Conservation (phyloP, 2,329 filamentous ascomycete species). For the Colletotrichum sidae region DNA sequence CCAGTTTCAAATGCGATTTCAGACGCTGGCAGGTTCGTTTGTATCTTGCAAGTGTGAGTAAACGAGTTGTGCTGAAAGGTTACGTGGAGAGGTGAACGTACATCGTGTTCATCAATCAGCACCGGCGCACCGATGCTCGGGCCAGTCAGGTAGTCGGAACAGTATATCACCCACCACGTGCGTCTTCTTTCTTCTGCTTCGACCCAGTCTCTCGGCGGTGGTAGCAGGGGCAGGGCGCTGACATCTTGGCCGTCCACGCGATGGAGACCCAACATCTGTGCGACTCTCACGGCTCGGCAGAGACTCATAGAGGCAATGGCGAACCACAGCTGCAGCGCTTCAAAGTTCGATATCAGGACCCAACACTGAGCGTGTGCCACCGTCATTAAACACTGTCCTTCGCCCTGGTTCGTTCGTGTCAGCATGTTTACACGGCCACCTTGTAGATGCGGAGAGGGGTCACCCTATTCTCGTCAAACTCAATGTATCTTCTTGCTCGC, state of each 20-base stretch:
- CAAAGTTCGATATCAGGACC: constrained; percentile 69
- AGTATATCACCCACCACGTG: constrained; percentile 76
- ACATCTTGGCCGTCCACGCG: constrained; percentile 68
- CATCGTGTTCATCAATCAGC: constrained; percentile 73
- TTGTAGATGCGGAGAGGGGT: no score
- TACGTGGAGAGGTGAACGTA: constrained; percentile 4
- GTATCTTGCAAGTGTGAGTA: constrained; percentile 49
- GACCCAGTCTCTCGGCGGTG: constrained; percentile 73
- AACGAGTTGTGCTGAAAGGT: neutral
- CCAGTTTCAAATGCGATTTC: constrained; percentile 71
- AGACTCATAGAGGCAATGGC: constrained; percentile 75
- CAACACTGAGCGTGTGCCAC: constrained; percentile 72
- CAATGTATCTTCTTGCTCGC: constrained; percentile 37
- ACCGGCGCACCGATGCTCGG: constrained; percentile 76
- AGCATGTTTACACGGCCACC: no score
- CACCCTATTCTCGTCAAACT: constrained; percentile 39
- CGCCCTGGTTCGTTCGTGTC: constrained; percentile 7
- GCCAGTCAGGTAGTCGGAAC: constrained; percentile 45
- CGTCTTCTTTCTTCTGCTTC: constrained; percentile 75
- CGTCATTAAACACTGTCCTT: constrained; percentile 56
- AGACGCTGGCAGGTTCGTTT: constrained; percentile 71
- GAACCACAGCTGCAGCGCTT: constrained; percentile 77
- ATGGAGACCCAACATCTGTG: constrained; percentile 76
- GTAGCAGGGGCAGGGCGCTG: constrained; percentile 74
- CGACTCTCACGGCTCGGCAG: constrained; percentile 69